Percentiles rank a stretch among this genome's conserved stretches.
Evolutionary conservation across 192 early-diverging fungal species (phyloP).

Genomic region (Podila clonocystis): DNA sequence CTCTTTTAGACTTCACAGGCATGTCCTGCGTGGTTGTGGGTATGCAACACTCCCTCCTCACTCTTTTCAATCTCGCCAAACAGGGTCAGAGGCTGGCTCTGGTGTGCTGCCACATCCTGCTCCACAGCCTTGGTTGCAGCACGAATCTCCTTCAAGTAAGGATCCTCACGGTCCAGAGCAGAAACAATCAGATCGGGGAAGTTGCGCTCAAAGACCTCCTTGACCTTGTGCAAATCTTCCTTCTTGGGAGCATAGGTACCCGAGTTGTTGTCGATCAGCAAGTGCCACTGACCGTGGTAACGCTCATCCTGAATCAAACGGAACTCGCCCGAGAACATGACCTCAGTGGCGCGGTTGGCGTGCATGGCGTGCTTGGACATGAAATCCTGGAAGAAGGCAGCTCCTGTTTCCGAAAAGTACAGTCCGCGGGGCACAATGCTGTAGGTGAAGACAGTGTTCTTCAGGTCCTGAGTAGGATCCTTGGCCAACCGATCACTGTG

Average conservation of each 20-base stretch:
- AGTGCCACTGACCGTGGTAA: conserved; percentile 4
- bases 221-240: conserved; percentile 13
- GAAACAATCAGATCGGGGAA: conserved; percentile 16
- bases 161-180: conserved; percentile 20
- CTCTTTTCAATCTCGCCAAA: conserved; percentile 3
- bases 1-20: conserved; percentile 4
- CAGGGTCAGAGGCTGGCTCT: conserved; percentile 2
- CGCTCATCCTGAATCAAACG: conserved; percentile 6
- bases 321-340: conserved; percentile 20
- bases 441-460: conserved; percentile 16
- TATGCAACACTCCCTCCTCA: background rate
- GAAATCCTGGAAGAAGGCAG: conserved; percentile 25
- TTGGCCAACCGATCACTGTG: conserved; percentile 5
- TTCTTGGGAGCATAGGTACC: conserved; percentile 22
- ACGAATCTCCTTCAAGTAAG: conserved; percentile 9
- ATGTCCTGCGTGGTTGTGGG: background rate
- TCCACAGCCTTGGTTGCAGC: background rate
- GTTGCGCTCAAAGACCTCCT: conserved; percentile 11
- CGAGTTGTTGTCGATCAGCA: conserved; percentile 30
- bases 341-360: conserved; percentile 15
- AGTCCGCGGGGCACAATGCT: conserved; percentile 13
- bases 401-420: conserved; percentile 23
- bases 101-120: conserved; percentile 1
- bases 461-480: conserved; percentile 1
- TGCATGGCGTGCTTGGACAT: conserved; percentile 36